Base-by-base conservation (phyloP, 345 rosid genomes). In the Eucalyptus cloeziana region DNA sequence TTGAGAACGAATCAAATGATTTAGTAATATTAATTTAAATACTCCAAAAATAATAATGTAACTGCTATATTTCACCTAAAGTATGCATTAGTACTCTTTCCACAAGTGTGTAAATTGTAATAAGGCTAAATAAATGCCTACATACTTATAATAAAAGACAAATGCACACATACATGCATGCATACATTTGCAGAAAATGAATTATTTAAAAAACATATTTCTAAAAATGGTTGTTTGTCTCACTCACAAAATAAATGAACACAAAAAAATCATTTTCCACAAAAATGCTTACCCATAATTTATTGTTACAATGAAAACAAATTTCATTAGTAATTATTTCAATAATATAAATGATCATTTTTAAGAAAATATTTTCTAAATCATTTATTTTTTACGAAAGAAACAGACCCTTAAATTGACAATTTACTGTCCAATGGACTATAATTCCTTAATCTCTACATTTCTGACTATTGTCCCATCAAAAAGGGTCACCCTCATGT, bases 391-490 rank as follows among this genome's bases (percentile, higher is more conserved):
- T 60, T 27, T 11, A 25, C 3, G 0, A 60, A 60, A 58, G 7
- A 60, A 60, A 60, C 5, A 11, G 15, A 27, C n/a, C 67, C 67
- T 25, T 25, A 60, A 30, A 27, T 60, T 27, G 67, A 25, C n/a
- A 60, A 27, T 60, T 60, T 5, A 60, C 15, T 27, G 13, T 60
- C 31, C 67, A 60, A 5, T 60, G 7, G 9, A 62, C 71, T 62
- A 62, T 62, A 30, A 6, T 62, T 30, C 17, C 33, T 13, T 62
- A 62, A 62, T 13, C 17, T 30, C 8, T 13, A 14, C 7, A 13
- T 13, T 62, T 30, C 71, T 27, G 0, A 62, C 33, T 13, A 6
- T 62, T 15, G 33, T 30, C 33, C 5, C 71, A 62, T 13, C 0
- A 17, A 62, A 30, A 62, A 62, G 33, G 17, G 33, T 30, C 33